Percentiles rank a stretch among this genome's conserved stretches.
phyloP scores from a whole-genome alignment of 2,329 filamentous ascomycete genomes.

The Diaporthe longicolla region DNA sequence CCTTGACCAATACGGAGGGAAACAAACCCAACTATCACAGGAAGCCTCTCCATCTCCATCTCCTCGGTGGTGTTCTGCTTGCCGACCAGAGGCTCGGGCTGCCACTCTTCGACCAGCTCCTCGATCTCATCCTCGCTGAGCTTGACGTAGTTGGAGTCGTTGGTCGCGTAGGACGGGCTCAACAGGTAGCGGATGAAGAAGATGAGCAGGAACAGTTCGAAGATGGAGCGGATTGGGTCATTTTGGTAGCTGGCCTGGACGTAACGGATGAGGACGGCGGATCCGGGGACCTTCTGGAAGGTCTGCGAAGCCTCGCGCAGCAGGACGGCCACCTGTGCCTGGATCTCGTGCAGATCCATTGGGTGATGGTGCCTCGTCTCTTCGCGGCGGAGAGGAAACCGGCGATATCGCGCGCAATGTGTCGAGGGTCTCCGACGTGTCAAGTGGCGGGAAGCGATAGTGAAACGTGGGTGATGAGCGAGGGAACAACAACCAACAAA shows the following conservation, averaged over 20 bases:
- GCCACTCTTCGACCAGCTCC: slow-evolving; percentile 96
- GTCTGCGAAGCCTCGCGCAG: slow-evolving; percentile 69
- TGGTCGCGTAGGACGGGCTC: slow-evolving; percentile 91
- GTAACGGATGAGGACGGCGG: slow-evolving; percentile 93
- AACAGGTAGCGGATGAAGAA: slow-evolving; percentile 96
- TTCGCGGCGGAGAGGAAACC: neutral
- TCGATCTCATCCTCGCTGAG: slow-evolving; percentile 96
- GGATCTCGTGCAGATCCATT: slow-evolving; percentile 78
- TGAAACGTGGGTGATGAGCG: neutral
- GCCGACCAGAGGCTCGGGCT: slow-evolving; percentile 89
- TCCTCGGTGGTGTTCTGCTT: slow-evolving; percentile 82
- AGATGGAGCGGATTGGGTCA: slow-evolving; percentile 91
- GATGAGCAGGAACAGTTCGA: slow-evolving; percentile 93
- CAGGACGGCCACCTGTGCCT: slow-evolving; percentile 66
- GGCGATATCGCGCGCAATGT: neutral
- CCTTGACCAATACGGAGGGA: neutral
- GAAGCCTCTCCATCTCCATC: slow-evolving; percentile 84
- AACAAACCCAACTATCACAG: slow-evolving; percentile 87
- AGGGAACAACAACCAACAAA: neutral
- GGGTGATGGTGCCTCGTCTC: slow-evolving; percentile 54
- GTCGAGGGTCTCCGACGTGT: neutral
- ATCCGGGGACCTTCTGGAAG: slow-evolving; percentile 94
- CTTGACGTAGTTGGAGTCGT: slow-evolving; percentile 90
- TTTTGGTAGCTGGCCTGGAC: slow-evolving; percentile 98
- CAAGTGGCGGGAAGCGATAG: neutral